Evolutionary conservation across 495 filamentous ascomycete genomes (phyloP).

Genomic region (Aspergillus leporis): DNA sequence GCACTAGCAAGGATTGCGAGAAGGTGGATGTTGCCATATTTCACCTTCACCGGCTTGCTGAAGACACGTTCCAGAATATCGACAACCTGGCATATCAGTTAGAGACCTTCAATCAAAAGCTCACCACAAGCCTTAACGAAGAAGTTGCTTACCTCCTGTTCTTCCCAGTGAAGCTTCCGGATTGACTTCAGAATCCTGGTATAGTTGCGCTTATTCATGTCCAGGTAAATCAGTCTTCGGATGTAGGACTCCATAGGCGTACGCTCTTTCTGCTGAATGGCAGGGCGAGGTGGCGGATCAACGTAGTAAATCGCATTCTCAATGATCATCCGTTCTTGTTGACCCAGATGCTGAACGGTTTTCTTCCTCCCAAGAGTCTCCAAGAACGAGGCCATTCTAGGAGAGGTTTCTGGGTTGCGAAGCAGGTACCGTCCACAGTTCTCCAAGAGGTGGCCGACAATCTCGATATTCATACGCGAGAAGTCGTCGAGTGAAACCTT

Average conservation of each 20-base stretch:
- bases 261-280: constrained; percentile 94
- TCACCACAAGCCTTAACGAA: neutral
- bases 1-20: constrained; percentile 89
- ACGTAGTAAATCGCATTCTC: constrained; percentile 99
- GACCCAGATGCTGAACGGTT: constrained; percentile 87
- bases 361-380: constrained; percentile 97
- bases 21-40: constrained; percentile 95
- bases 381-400: constrained; percentile 88
- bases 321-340: constrained; percentile 96
- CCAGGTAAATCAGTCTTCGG: constrained; percentile 84
- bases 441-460: constrained; percentile 95
- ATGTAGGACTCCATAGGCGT: constrained; percentile 92
- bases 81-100: constrained; percentile 58
- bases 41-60: constrained; percentile 93
- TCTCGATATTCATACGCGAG: constrained; percentile 97
- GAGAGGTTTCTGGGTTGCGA: constrained; percentile 89
- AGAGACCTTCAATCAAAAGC: constrained; percentile 12
- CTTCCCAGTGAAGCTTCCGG: constrained; percentile 96
- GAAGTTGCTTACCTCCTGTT: constrained; percentile 64
- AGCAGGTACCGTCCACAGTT: constrained; percentile 95
- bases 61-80: constrained; percentile 86
- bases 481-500: constrained; percentile 98
- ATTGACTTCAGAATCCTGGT: constrained; percentile 91
- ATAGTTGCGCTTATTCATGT: constrained; percentile 92
- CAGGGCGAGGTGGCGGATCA: constrained; percentile 88